phyloP scores from a whole-genome alignment of 2,329 filamentous ascomycete species.

The Exophiala mesophila region DNA sequence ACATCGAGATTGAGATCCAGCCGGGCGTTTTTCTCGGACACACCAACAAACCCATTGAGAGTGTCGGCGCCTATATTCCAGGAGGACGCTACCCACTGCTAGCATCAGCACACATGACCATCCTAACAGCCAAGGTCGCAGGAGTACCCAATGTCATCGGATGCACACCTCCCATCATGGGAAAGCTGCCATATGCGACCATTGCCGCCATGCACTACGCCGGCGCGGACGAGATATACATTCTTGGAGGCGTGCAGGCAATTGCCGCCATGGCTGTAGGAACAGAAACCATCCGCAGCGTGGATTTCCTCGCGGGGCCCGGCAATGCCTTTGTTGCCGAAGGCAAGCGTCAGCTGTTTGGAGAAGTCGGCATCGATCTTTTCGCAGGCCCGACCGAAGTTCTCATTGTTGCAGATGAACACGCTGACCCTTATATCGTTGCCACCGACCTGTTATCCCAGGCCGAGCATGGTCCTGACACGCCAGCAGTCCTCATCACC shows the following conservation, averaged over 20 bases:
- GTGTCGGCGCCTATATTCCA: conserved; percentile 47
- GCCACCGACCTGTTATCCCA: conserved; percentile 47
- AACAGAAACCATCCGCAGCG: conserved; percentile 31
- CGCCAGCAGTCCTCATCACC: conserved; percentile 48
- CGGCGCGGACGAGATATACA: conserved; percentile 48
- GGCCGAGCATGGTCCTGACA: conserved; percentile 51
- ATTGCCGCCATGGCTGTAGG: conserved; percentile 27
- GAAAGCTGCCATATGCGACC: conserved; percentile 45
- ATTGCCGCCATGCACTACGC: conserved; percentile 49
- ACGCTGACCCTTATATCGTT: conserved; percentile 43
- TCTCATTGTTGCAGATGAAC: conserved; percentile 46
- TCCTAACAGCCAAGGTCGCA: conserved; percentile 51
- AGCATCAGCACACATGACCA: conserved; percentile 53
- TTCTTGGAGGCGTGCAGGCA: conserved; percentile 51
- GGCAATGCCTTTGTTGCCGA: conserved; percentile 54
- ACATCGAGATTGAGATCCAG: conserved; percentile 50
- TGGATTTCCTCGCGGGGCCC: conserved; percentile 51
- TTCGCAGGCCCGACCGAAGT: conserved; percentile 52
- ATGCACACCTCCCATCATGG: conserved; percentile 50
- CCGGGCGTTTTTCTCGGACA: conserved; percentile 50
- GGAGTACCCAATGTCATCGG: conserved; percentile 47
- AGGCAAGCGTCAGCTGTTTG: conserved; percentile 51
- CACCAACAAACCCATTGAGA: conserved; percentile 46
- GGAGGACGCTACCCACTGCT: conserved; percentile 51
- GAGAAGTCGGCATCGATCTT: conserved; percentile 51